Evolutionary conservation across 306 rosid species (phyloP).

Genomic region (Cajanus cajan): DNA sequence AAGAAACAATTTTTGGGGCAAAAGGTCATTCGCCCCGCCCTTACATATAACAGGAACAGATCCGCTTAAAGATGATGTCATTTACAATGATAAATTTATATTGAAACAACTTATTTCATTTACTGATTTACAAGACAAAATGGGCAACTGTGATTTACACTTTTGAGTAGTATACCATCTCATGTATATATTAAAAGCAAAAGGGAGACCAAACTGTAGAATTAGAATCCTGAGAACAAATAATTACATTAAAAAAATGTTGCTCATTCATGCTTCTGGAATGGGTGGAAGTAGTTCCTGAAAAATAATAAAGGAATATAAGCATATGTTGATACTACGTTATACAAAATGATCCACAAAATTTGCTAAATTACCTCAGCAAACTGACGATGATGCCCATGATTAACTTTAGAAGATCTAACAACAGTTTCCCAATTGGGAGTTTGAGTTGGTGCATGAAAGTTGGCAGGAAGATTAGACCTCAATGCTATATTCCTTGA

Average conservation of each 20-base stretch:
- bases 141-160: constrained; percentile 38
- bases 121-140: constrained; percentile 29
- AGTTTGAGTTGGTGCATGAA: constrained; percentile 28
- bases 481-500: constrained; percentile 44
- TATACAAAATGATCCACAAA: constrained; percentile 19
- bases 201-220: constrained; percentile 20
- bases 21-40: neutral
- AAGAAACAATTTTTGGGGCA: constrained; percentile 5
- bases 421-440: constrained; percentile 61
- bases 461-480: constrained; percentile 39
- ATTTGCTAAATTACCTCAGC: constrained; percentile 57
- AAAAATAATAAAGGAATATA: constrained; percentile 24
- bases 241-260: neutral
- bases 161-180: constrained; percentile 29
- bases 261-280: constrained; percentile 67
- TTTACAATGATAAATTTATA: constrained; percentile 37
- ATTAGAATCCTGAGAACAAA: constrained; percentile 9
- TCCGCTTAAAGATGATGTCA: constrained; percentile 24
- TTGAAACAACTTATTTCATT: constrained; percentile 31
- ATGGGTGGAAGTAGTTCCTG: constrained; percentile 68
- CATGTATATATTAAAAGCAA: constrained; percentile 15
- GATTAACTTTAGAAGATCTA: constrained; percentile 49
- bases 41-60: neutral
- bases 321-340: constrained; percentile 22
- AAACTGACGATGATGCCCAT: constrained; percentile 48